phyloP scores from a whole-genome alignment of 75 land plant species.

The Selaginella tamariscina region DNA sequence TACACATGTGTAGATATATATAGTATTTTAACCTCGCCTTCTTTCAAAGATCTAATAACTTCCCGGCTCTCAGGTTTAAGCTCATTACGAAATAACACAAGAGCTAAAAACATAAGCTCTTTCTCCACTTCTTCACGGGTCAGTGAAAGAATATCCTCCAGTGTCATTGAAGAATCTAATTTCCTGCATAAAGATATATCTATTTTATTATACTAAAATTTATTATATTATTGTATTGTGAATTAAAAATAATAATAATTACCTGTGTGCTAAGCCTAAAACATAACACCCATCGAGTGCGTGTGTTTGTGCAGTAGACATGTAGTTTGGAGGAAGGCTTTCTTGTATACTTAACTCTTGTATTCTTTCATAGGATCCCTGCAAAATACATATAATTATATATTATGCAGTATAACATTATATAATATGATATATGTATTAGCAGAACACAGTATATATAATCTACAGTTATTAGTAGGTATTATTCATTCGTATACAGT shows the following conservation, averaged over 20 bases:
- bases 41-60: slow-evolving; percentile 29
- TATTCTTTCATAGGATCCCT: slow-evolving; percentile 37
- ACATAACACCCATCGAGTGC: slow-evolving; percentile 39
- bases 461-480: too few species aligned
- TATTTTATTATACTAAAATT: too few species aligned
- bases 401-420: too few species aligned
- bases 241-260: not conserved
- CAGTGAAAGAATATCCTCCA: slow-evolving; percentile 8
- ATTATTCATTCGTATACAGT: not conserved
- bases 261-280: slow-evolving; percentile 33
- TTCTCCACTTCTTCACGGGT: slow-evolving; percentile 29
- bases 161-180: not conserved
- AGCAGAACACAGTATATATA: too few species aligned
- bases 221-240: too few species aligned
- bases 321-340: slow-evolving; percentile 20
- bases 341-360: slow-evolving; percentile 17
- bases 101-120: slow-evolving; percentile 27
- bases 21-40: slow-evolving; percentile 30
- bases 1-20: too few species aligned
- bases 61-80: slow-evolving; percentile 27
- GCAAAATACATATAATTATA: too few species aligned
- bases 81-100: slow-evolving; percentile 30
- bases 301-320: slow-evolving; percentile 23
- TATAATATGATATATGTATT: too few species aligned
- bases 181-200: slow-evolving; percentile 13